Base-by-base conservation (phyloP, 257 asterid genomes). In the Petunia secreta region DNA sequence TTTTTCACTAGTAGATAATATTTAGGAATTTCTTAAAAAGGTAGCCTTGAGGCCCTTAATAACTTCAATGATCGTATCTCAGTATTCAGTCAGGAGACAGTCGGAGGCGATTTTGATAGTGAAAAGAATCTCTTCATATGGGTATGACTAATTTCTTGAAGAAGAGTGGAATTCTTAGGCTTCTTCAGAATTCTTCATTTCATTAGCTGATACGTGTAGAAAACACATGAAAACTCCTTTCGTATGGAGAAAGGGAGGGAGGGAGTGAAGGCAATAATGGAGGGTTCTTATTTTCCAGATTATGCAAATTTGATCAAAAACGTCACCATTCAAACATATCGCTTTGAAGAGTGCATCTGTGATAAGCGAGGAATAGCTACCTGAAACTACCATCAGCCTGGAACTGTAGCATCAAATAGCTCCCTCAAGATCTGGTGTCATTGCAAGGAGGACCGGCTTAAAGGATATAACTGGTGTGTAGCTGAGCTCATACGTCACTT, bases 401-500 rank as follows among this genome's bases (percentile, higher is more conserved):
- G 11, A 77, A 80, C 84, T 87, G 83, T 39, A 77, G 63, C 86
- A 80, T 89, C 93, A 78, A 75, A 81, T 63, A 75, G 81, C 88
- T 69, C 90, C 91, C 65, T 90, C 95, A 40, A 55, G 85, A 52
- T 67, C 80, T 79, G 83, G 93, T 53, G 89, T 75, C 39, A 89
- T 7, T 2, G 91, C 85, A 80, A 85, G 57, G 15, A 97, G 96
- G 62, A 75, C 83, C 54, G 90, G 82, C 68, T 84, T 88, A 38
- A 87, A 90, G 2, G 96, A 86, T 82, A 88, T 87, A 78, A 93
- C 79, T 0, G 97, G 98, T 3, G 92, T 83, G 88, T 94, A 91
- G 73, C 92, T 93, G 63, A 96, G 92, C 89, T 92, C 88, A 84
- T 94, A 96, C 75, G 82, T 89, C 53, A 96, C 99, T 55, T 81